Evolutionary conservation across 106 monocot genomes (phyloP).

Genomic region (Dendrobium catenatum): DNA sequence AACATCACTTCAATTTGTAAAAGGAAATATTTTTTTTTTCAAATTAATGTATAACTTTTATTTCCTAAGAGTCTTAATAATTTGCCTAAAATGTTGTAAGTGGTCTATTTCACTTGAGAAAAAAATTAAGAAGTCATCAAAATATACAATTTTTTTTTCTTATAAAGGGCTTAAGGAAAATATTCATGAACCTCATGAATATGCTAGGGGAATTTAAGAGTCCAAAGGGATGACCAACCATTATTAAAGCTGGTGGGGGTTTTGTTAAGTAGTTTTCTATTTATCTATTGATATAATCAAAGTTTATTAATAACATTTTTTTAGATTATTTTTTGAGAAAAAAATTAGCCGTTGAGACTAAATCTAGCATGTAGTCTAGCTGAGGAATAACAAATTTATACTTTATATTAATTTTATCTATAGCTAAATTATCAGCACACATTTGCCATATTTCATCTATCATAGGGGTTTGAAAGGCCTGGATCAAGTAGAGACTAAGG

Average conservation of each 20-base stretch:
- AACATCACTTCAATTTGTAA: background rate
- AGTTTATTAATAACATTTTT: background rate
- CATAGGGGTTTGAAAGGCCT: background rate
- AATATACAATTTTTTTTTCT: background rate
- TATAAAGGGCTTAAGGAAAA: background rate
- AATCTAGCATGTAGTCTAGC: conserved; percentile 6
- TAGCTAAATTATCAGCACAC: background rate
- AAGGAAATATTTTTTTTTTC: background rate
- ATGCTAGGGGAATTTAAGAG: background rate
- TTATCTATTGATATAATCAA: background rate
- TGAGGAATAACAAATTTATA: background rate
- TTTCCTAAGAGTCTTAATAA: background rate
- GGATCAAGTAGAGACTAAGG: background rate
- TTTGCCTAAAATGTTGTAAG: background rate
- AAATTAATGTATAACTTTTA: background rate
- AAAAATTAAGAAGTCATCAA: background rate
- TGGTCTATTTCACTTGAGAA: background rate
- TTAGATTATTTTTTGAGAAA: conserved; percentile 2
- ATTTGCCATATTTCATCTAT: conserved; percentile 7
- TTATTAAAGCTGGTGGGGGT: background rate
- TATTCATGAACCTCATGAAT: background rate
- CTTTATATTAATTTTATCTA: conserved; percentile 5
- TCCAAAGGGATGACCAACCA: background rate
- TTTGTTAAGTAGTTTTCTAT: background rate
- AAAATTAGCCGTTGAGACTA: background rate